Evolutionary conservation across 257 asterid species (phyloP), one percentile per base, ranked within the genome.

Genomic region (Solanum medicagineum): DNA sequence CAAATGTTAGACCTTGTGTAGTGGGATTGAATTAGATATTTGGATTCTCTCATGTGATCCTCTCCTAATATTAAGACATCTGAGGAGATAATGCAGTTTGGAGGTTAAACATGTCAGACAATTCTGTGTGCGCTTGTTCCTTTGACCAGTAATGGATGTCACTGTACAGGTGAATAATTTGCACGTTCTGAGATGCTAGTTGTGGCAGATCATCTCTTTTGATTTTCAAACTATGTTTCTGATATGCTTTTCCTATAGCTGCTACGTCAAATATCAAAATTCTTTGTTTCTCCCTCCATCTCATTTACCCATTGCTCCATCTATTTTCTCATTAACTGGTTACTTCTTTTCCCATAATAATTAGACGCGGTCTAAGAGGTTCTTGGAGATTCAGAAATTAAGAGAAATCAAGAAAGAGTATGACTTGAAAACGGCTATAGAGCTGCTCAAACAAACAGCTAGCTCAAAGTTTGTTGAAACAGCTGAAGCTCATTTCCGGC

Each of bases 401-500:
- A 92, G 98, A 84, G 98, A 92, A 88, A 91, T 84, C 90, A 96
- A 94, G 89, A 92, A 92, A 88, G 99, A 96, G 85, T 93, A 93
- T 44, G 99, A 96, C 89, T 87, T 96, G 81, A 92, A 89, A 88
- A 89, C 95, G 74, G 99, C 98, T 16, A 89, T 96, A 85, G 86
- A 93, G 75, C 86, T 96, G 92, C 92, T 95, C 85, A 96, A 94
- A 92, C 87, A 90, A 92, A 89, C 95, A 73, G 92, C 98, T 32
- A 92, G 87, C 88, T 87, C 94, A 62, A 96, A 94, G 90, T 96
- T 96, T 84, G 92, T 92, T 6, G 98, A 95, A 92, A 83, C 98
- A 32, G 97, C 93, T 81, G 99, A 96, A 93, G 97, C 97, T 81
- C 98, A 96, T 94, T 96, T 96, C 88, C 98, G 98, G 80, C 97